A percentile compares a stretch with the other conserved stretches of the same genome.
phyloP scores from a whole-genome alignment of 2,329 filamentous ascomycete genomes.

The Pseudogymnoascus sp. region DNA sequence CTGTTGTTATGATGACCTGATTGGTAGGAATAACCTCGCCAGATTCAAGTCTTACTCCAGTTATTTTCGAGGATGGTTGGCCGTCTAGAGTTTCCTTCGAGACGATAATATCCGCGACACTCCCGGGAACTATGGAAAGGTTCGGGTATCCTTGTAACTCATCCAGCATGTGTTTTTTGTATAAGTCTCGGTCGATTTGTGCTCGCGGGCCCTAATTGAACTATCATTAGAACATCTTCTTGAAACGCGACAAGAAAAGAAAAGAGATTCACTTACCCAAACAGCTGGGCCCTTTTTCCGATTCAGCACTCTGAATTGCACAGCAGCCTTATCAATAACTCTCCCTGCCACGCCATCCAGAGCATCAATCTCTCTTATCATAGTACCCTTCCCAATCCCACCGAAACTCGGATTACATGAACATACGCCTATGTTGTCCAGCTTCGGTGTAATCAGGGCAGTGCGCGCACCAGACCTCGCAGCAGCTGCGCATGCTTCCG shows the following conservation, averaged over 20 bases:
- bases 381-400: conserved; percentile 97
- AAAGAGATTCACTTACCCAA: conserved; percentile 49
- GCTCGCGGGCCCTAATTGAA: conserved; percentile 65
- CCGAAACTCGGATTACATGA: conserved; percentile 97
- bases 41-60: conserved; percentile 77
- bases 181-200: conserved; percentile 87
- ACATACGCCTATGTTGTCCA: conserved; percentile 86
- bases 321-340: conserved; percentile 84
- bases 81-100: conserved; percentile 44
- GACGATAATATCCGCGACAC: conserved; percentile 84
- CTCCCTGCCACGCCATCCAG: conserved; percentile 82
- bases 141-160: conserved; percentile 74
- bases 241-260: background rate
- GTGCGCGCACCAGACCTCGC: conserved; percentile 84
- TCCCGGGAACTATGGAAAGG: conserved; percentile 73
- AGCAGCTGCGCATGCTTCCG: conserved; percentile 86
- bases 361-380: conserved; percentile 90
- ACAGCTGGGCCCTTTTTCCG: conserved; percentile 86
- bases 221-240: conserved; percentile 7
- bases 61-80: conserved; percentile 61
- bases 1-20: conserved; percentile 88
- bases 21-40: conserved; percentile 74
- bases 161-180: conserved; percentile 83
- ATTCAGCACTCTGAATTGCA: conserved; percentile 91
- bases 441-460: conserved; percentile 78